Percentiles rank a stretch among this genome's conserved stretches.
Conservation (phyloP, 106 monocot species). For the Iris macrosiphon region DNA sequence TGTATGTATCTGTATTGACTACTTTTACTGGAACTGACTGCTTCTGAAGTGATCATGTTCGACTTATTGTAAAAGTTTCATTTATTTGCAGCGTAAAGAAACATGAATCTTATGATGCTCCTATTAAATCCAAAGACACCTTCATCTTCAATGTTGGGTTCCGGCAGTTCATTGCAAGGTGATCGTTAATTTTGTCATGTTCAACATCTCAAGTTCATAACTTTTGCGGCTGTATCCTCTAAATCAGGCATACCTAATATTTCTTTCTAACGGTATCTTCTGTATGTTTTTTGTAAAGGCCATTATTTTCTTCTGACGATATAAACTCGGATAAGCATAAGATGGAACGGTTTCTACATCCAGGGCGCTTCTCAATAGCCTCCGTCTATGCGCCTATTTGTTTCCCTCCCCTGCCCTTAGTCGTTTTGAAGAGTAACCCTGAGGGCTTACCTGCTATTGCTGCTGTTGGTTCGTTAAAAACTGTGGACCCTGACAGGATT, state of each 20-base stretch:
- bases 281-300: conserved; percentile 32
- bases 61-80: not conserved
- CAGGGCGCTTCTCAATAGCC: conserved; percentile 70
- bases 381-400: conserved; percentile 75
- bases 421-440: conserved; percentile 43
- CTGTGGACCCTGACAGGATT: conserved; percentile 76
- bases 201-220: not conserved
- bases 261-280: conserved; percentile 4
- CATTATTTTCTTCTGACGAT: conserved; percentile 85
- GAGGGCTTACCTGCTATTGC: conserved; percentile 47
- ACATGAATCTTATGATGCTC: conserved; percentile 71
- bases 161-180: conserved; percentile 84
- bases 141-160: conserved; percentile 89
- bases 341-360: conserved; percentile 83
- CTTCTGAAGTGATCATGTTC: not conserved
- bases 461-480: conserved; percentile 67
- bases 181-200: not conserved
- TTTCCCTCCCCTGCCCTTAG: conserved; percentile 60
- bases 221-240: too few species aligned
- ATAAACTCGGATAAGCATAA: conserved; percentile 89
- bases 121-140: conserved; percentile 88
- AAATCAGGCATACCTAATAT: too few species aligned
- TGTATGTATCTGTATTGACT: too few species aligned
- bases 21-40: not conserved
- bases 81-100: conserved; percentile 77